phyloP scores from a whole-genome alignment of 2,329 filamentous ascomycete genomes.

The Teratosphaeria gauchensis region DNA sequence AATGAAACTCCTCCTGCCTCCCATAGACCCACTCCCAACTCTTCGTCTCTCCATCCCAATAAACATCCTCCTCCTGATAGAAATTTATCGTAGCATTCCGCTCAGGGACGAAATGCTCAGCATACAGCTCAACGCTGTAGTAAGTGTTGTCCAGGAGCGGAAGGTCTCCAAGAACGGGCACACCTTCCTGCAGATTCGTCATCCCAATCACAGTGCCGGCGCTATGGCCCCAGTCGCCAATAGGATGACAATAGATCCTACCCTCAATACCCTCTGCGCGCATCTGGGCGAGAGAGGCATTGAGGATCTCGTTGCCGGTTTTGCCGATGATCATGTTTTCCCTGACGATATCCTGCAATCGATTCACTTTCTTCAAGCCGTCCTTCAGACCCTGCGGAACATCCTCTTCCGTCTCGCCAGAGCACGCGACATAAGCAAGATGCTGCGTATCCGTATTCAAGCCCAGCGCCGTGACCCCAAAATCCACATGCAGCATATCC shows the following conservation, averaged over 20 bases:
- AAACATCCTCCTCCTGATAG: constrained; percentile 14
- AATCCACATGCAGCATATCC: constrained; percentile 13
- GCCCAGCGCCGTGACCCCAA: constrained; percentile 12
- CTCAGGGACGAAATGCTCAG: constrained; percentile 10
- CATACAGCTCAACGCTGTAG: constrained; percentile 13
- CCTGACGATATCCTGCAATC: constrained; percentile 12
- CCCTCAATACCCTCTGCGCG: constrained; percentile 6
- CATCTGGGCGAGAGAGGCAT: constrained; percentile 4
- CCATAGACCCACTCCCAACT: constrained; percentile 13
- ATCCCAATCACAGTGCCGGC: constrained; percentile 13
- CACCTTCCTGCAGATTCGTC: constrained; percentile 12
- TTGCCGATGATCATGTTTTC: constrained; percentile 8
- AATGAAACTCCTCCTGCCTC: constrained; percentile 12
- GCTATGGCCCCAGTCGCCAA: constrained; percentile 14
- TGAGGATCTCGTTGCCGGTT: constrained; percentile 10
- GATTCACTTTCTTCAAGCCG: constrained; percentile 9
- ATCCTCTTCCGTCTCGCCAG: constrained; percentile 3
- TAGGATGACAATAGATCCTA: constrained; percentile 12
- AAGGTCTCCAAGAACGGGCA: constrained; percentile 12
- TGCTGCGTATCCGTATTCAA: constrained; percentile 15
- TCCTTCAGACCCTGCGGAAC: constrained; percentile 8
- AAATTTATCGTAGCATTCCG: constrained; percentile 10
- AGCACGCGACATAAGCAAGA: constrained; percentile 11
- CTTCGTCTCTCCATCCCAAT: constrained; percentile 8
- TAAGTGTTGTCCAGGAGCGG: constrained; percentile 10